phyloP scores from a whole-genome alignment of 2,329 filamentous ascomycete genomes.

The Diplodia seriata region DNA sequence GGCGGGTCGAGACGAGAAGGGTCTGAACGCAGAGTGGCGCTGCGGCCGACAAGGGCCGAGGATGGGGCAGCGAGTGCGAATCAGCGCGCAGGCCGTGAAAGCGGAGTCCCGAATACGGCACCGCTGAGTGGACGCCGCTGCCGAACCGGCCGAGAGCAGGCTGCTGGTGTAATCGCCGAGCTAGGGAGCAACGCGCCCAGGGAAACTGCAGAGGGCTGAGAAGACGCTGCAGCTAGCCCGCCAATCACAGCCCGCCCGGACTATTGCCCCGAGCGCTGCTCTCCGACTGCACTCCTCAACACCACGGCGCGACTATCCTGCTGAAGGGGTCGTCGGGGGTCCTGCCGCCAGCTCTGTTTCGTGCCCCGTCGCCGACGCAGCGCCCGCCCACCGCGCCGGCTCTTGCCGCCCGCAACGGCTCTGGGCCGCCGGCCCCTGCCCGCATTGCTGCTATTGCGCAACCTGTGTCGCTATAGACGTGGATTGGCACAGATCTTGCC shows the following conservation, averaged over 20 bases:
- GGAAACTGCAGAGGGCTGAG: not conserved
- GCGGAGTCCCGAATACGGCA: conserved; percentile 18
- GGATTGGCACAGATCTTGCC: not conserved
- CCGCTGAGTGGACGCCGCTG: conserved; percentile 19
- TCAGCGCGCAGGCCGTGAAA: conserved; percentile 9
- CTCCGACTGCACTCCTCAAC: conserved; percentile 24
- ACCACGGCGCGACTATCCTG: conserved; percentile 9
- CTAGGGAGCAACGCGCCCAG: not conserved
- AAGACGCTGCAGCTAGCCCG: conserved; percentile 8
- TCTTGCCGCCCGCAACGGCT: not conserved
- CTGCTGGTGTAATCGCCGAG: conserved; percentile 20
- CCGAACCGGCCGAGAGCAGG: conserved; percentile 11
- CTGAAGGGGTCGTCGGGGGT: not conserved
- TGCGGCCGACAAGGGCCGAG: conserved; percentile 2
- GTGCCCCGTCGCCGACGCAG: too few species aligned
- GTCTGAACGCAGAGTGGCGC: conserved; percentile 23
- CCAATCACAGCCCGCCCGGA: conserved; percentile 22
- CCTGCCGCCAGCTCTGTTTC: not conserved
- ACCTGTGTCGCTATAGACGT: not conserved
- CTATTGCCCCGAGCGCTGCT: conserved; percentile 20
- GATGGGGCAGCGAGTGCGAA: conserved; percentile 2
- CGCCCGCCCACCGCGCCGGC: not conserved
- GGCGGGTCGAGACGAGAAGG: conserved; percentile 27
- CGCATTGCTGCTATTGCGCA: not conserved
- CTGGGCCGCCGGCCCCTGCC: not conserved